phyloP scores from a whole-genome alignment of 768 basidiomycete species.

The Multifurca ochricompacta region DNA sequence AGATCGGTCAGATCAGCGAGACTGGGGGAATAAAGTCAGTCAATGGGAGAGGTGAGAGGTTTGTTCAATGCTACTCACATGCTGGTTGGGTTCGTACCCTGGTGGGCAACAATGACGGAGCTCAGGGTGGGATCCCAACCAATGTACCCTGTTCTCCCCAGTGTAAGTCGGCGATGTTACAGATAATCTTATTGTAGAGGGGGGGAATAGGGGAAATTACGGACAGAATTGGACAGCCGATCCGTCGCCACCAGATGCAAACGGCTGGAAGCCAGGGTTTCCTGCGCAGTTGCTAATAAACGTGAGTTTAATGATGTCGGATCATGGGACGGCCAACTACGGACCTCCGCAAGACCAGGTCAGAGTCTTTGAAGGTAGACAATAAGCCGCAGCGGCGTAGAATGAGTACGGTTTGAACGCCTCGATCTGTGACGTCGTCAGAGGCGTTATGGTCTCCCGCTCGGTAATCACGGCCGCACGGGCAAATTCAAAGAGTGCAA shows the following conservation, averaged over 20 bases:
- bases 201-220: background rate
- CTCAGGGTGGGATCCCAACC: slow-evolving; percentile 46
- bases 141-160: slow-evolving; percentile 35
- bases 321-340: background rate
- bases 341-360: slow-evolving; percentile 48
- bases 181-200: slow-evolving; percentile 20
- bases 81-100: slow-evolving; percentile 51
- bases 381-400: slow-evolving; percentile 47
- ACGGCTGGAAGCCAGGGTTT: slow-evolving; percentile 38
- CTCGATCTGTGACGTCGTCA: slow-evolving; percentile 29
- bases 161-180: slow-evolving; percentile 26
- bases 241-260: slow-evolving; percentile 32
- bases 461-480: background rate
- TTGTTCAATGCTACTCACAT: no score
- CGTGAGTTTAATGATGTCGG: background rate
- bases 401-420: slow-evolving; percentile 41
- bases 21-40: no score
- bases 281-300: slow-evolving; percentile 30
- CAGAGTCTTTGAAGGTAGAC: slow-evolving; percentile 34
- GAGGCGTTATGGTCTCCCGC: background rate
- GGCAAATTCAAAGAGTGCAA: background rate
- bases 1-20: slow-evolving; percentile 35
- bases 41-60: no score
- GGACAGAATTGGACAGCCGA: slow-evolving; percentile 2
- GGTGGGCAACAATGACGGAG: slow-evolving; percentile 51